These are phyloP conservation scores for Trametes pubescens DNA, from an alignment of 1,284 basidiomycete genomes.

Conservation along the genomic window DNA sequence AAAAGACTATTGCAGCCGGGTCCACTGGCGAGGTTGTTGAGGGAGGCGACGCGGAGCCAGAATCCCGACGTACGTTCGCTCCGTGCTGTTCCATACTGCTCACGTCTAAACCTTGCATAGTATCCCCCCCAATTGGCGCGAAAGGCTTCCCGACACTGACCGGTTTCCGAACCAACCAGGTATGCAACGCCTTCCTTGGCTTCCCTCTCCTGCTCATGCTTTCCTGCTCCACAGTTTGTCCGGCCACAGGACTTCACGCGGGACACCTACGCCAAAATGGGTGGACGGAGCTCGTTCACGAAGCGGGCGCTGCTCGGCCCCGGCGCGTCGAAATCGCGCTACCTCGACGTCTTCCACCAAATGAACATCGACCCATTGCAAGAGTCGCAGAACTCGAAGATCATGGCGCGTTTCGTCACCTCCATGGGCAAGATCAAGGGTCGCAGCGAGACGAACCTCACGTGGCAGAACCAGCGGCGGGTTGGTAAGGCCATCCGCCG, in stretches of 20 bases:
- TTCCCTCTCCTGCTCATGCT: neutral
- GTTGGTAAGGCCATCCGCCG: slow-evolving; percentile 90
- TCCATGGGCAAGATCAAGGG: slow-evolving; percentile 88
- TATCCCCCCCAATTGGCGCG: neutral
- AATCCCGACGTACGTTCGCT: slow-evolving; percentile 8
- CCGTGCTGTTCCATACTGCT: neutral
- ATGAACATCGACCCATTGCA: slow-evolving; percentile 74
- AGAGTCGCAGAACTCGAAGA: slow-evolving; percentile 70
- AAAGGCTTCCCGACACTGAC: slow-evolving; percentile 22
- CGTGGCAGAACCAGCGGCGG: slow-evolving; percentile 82
- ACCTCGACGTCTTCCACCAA: slow-evolving; percentile 74
- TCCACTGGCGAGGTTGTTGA: neutral
- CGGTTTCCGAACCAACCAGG: slow-evolving; percentile 21
- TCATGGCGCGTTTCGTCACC: slow-evolving; percentile 77
- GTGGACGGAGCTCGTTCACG: neutral
- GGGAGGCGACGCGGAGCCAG: slow-evolving; percentile 9
- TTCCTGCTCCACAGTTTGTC: slow-evolving; percentile 39
- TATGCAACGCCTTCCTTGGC: slow-evolving; percentile 5
- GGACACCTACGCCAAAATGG: slow-evolving; percentile 33
- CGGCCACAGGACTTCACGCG: slow-evolving; percentile 39
- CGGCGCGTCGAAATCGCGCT: slow-evolving; percentile 54
- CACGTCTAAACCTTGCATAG: neutral
- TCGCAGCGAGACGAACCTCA: slow-evolving; percentile 78
- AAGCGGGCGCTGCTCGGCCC: slow-evolving; percentile 58
- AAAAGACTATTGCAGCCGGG: slow-evolving; percentile 1